Evolutionary conservation across 1,284 basidiomycete genomes (phyloP), one percentile per base, ranked within the genome.

Genomic region (Neonothopanus nambi): DNA sequence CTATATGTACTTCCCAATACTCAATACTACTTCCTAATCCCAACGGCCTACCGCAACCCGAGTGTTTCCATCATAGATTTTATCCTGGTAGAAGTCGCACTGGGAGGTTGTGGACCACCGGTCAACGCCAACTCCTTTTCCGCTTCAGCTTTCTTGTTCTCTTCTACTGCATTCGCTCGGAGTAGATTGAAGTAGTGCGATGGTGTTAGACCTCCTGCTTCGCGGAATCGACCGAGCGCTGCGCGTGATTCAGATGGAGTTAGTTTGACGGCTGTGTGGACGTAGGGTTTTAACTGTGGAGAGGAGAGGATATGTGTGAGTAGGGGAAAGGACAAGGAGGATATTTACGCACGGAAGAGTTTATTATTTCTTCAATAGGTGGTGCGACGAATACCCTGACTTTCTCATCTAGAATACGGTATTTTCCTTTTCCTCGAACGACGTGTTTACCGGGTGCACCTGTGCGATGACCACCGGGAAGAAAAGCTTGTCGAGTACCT

Each of bases 401-500:
- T 71, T 88, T 81, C 64, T 88, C 85, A 61, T 95, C 93, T 38
- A 91, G 62, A 3, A 95, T 72, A 41, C 86, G 77, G 66, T 92
- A 95, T 66, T 90, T 91, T 15, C 85, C 84, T 62, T 81, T 84
- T 40, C 91, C 89, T 30, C 80, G 67, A 28, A 91, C 72, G 45
- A 93, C 84, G 70, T 92, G 89, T 67, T 85, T 81, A 67, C 92
- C 92, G 15, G 91, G 92, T 36, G 92, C 88, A 57, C 92, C 92
- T 1, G 92, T 95, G 42, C 92, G 84, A 63, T 84, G 86, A n/a
- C 89, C 89, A 59, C 89, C 88, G 11, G 91, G 91, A 17, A 93
- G 81, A 57, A 76, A 80, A 0, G 91, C 85, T 67, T 93, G 91
- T 41, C 92, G 76, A 17, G 88, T 94, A 42, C 92, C 91, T 93